Evolutionary conservation across 2,329 filamentous ascomycete species (phyloP).

Genomic region (Escovopsis weberi): DNA sequence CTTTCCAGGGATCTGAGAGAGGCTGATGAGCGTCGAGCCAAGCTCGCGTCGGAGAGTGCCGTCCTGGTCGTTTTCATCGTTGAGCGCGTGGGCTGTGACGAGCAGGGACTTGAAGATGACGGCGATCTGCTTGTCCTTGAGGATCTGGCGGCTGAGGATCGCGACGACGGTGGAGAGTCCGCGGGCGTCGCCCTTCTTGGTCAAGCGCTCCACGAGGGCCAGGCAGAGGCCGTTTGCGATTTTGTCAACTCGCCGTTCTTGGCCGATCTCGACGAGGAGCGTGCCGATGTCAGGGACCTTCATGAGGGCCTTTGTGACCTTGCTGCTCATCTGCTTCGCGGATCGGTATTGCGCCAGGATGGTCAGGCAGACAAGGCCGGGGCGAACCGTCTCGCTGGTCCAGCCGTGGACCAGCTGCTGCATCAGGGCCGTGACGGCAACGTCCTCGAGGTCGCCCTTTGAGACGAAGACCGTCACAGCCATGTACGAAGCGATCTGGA

Average conservation of each 20-base stretch:
- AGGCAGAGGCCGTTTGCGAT: conserved; percentile 59
- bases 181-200: conserved; percentile 42
- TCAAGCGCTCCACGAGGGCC: conserved; percentile 46
- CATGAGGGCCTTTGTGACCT: conserved; percentile 54
- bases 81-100: conserved; percentile 42
- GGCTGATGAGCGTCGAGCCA: conserved; percentile 49
- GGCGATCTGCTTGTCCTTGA: conserved; percentile 48
- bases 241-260: conserved; percentile 54
- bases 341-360: conserved; percentile 70
- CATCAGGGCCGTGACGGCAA: conserved; percentile 75
- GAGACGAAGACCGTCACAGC: conserved; percentile 72
- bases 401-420: conserved; percentile 70
- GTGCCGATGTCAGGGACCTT: conserved; percentile 46
- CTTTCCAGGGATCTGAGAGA: conserved; percentile 45
- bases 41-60: conserved; percentile 47
- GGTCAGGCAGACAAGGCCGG: conserved; percentile 65
- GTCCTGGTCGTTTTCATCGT: conserved; percentile 37
- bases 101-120: conserved; percentile 53
- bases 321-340: conserved; percentile 51
- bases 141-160: conserved; percentile 42
- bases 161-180: conserved; percentile 46
- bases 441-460: conserved; percentile 66
- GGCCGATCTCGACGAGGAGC: conserved; percentile 45
- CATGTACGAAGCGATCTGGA: conserved; percentile 86
- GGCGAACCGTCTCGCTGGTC: conserved; percentile 55